These are phyloP conservation scores for Ogataea salicorniae DNA, from an alignment of 805 yeast species.

Conservation along the genomic window DNA sequence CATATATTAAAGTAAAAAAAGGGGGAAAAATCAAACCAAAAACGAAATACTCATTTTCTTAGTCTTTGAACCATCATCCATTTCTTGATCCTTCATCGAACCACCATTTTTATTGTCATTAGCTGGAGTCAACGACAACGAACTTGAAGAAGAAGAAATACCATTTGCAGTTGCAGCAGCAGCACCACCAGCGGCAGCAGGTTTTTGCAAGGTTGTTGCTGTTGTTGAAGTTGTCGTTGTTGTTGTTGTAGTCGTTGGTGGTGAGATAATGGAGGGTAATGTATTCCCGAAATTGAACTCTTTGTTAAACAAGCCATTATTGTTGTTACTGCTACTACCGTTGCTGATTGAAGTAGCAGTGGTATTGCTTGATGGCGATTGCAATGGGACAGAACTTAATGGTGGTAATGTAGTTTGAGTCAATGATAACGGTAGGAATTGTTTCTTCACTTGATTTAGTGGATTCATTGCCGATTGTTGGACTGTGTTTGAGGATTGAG, in stretches of 20 bases:
- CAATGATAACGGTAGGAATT: not conserved
- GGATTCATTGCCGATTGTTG: too few species aligned
- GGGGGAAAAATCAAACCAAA: slow-evolving; percentile 8
- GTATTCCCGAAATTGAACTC: slow-evolving; percentile 20
- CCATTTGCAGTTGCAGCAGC: not conserved
- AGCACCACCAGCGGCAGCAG: too few species aligned
- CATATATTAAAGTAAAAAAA: not conserved
- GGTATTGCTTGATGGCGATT: not conserved
- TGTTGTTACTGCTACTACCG: slow-evolving; percentile 1
- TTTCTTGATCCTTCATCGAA: not conserved
- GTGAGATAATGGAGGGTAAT: not conserved
- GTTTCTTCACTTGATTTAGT: too few species aligned
- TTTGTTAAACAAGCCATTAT: slow-evolving; percentile 24
- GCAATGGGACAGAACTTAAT: not conserved
- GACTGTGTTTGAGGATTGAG: not conserved
- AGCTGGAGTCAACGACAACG: not conserved
- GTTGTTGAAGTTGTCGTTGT: not conserved
- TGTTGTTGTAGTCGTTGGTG: too few species aligned
- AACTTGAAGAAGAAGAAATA: not conserved
- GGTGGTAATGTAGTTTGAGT: slow-evolving; percentile 1
- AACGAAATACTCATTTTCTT: slow-evolving; percentile 25
- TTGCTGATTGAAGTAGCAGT: slow-evolving; percentile 1
- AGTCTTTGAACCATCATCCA: slow-evolving; percentile 9
- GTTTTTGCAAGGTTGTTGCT: not conserved
- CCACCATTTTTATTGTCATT: not conserved